Conservation (phyloP, 305 asterid species). For the Fraxinus nigra region DNA sequence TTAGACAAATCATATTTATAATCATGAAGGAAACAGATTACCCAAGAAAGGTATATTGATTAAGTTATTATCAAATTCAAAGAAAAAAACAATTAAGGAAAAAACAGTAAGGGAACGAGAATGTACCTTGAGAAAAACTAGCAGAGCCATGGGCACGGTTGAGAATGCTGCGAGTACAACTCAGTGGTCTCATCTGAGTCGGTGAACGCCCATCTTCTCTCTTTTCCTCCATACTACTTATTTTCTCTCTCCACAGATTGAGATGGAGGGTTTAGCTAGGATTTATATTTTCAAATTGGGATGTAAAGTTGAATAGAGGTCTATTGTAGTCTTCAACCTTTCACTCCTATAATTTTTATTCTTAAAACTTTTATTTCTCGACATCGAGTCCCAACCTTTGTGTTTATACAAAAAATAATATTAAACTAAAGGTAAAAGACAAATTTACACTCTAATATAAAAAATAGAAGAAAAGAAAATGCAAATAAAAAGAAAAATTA, state of each 20-base stretch:
- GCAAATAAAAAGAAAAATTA: too few species aligned
- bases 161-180: slow-evolving; percentile 68
- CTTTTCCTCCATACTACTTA: slow-evolving; percentile 44
- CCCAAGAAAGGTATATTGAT: background rate
- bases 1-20: background rate
- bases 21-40: background rate
- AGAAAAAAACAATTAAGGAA: background rate
- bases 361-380: too few species aligned
- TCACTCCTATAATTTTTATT: too few species aligned
- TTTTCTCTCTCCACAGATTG: background rate
- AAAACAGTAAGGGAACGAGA: background rate
- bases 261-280: slow-evolving; percentile 25
- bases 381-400: too few species aligned
- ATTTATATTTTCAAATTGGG: slow-evolving; percentile 5
- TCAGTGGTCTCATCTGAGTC: slow-evolving; percentile 71
- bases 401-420: too few species aligned
- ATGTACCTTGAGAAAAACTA: slow-evolving; percentile 79
- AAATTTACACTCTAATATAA: too few species aligned
- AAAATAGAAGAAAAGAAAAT: too few species aligned
- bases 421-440: too few species aligned
- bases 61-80: background rate
- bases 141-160: slow-evolving; percentile 95
- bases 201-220: slow-evolving; percentile 77
- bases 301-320: too few species aligned
- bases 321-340: too few species aligned